These are phyloP conservation scores for Backusella mclennaniae DNA, from an alignment of 192 early-diverging fungal genomes.

Conservation along the genomic window DNA sequence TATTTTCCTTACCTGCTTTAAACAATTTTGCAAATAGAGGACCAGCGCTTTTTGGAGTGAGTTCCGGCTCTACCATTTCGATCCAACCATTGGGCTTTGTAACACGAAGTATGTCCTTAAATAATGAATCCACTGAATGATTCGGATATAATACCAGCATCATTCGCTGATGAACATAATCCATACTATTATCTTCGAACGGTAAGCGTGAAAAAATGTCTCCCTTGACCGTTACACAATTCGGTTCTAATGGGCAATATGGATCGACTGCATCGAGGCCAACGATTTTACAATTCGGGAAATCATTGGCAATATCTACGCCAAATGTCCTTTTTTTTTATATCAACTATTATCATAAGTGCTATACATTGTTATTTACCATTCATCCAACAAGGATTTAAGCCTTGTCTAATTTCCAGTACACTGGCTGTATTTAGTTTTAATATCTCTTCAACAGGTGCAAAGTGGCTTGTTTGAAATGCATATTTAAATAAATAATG, in stretches of 20 bases:
- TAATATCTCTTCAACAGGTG: slow-evolving; percentile 18
- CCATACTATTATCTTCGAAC: neutral
- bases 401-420: slow-evolving; percentile 22
- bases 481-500: slow-evolving; percentile 32
- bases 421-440: neutral
- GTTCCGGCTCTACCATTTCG: slow-evolving; percentile 22
- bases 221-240: neutral
- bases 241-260: neutral
- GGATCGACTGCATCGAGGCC: slow-evolving; percentile 14
- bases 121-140: neutral
- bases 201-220: slow-evolving; percentile 1
- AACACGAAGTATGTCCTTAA: slow-evolving; percentile 10
- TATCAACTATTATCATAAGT: too few species aligned
- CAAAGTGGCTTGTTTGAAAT: slow-evolving; percentile 17
- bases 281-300: slow-evolving; percentile 9
- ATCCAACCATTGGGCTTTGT: slow-evolving; percentile 15
- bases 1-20: neutral
- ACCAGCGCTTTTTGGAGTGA: slow-evolving; percentile 11
- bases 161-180: slow-evolving; percentile 22
- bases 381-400: slow-evolving; percentile 11
- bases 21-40: slow-evolving; percentile 6
- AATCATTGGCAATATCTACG: slow-evolving; percentile 26
- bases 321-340: neutral
- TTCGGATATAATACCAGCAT: slow-evolving; percentile 6
- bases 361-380: slow-evolving; percentile 14